A percentile compares a stretch with the other conserved stretches of the same genome.
phyloP scores from a whole-genome alignment of 2,329 filamentous ascomycete species.

The Penicillium occitanis region DNA sequence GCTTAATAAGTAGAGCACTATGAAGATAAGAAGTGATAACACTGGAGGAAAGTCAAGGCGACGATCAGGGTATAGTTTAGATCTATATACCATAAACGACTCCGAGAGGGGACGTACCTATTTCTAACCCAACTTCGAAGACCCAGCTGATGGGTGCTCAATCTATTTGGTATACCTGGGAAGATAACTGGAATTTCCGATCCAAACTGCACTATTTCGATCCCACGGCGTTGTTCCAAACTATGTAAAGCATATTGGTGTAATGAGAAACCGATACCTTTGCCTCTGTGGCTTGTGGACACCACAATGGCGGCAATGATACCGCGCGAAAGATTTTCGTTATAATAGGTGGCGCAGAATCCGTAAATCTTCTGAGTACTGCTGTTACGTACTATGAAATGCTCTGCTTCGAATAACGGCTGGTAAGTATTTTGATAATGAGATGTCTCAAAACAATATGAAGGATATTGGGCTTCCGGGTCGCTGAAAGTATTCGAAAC shows the following conservation, averaged over 20 bases:
- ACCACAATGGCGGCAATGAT: conserved; percentile 19
- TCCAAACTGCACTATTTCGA: conserved; percentile 17
- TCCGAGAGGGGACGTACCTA: conserved; percentile 1
- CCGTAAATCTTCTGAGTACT: conserved; percentile 20
- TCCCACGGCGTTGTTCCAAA: conserved; percentile 10
- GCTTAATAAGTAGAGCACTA: not conserved
- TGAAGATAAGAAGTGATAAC: not conserved
- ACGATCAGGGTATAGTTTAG: not conserved
- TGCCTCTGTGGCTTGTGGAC: conserved; percentile 15
- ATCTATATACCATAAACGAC: not conserved
- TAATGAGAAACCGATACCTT: conserved; percentile 18
- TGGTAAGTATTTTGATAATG: conserved; percentile 13
- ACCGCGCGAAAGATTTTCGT: conserved; percentile 12
- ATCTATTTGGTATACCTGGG: conserved; percentile 18
- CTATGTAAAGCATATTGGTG: conserved; percentile 18
- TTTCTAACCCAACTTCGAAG: conserved; percentile 20
- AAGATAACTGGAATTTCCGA: conserved; percentile 19
- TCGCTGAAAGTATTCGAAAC: conserved; percentile 21
- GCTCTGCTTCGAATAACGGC: conserved; percentile 13
- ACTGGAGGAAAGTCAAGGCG: not conserved
- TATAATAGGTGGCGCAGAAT: conserved; percentile 21
- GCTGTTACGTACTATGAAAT: conserved; percentile 20
- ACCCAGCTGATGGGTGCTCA: conserved; percentile 19
- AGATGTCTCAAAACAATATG: conserved; percentile 20
- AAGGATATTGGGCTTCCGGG: conserved; percentile 20